phyloP scores from a whole-genome alignment of 2,329 filamentous ascomycete genomes.

The Verticillium alfalfae region DNA sequence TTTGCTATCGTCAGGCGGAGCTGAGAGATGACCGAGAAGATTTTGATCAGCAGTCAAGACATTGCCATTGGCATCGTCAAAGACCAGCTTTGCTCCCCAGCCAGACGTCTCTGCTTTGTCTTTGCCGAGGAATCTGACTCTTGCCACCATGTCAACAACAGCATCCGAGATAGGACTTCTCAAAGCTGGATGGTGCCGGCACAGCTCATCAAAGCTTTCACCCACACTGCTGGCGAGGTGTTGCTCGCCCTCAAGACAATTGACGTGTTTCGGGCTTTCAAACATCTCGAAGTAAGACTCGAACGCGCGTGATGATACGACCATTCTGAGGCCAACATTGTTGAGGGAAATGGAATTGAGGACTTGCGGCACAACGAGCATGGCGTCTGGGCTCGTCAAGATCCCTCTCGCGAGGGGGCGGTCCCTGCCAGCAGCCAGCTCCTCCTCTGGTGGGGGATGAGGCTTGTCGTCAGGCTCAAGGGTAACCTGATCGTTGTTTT shows the following conservation, averaged over 20 bases:
- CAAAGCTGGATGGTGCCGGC: slow-evolving; percentile 83
- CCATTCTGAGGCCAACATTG: slow-evolving; percentile 78
- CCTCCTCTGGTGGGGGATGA: slow-evolving; percentile 48
- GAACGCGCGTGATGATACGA: slow-evolving; percentile 75
- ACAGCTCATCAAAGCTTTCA: slow-evolving; percentile 85
- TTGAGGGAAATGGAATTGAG: slow-evolving; percentile 94
- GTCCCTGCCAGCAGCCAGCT: slow-evolving; percentile 23
- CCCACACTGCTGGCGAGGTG: slow-evolving; percentile 69
- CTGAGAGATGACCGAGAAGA: slow-evolving; percentile 19
- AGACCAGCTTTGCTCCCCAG: slow-evolving; percentile 75
- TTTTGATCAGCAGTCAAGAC: slow-evolving; percentile 49
- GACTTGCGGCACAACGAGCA: slow-evolving; percentile 78
- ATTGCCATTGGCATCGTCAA: slow-evolving; percentile 52
- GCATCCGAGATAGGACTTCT: slow-evolving; percentile 76
- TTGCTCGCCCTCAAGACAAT: slow-evolving; percentile 70
- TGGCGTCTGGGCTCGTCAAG: slow-evolving; percentile 81
- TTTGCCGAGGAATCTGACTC: slow-evolving; percentile 70
- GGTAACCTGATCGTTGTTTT: slow-evolving; percentile 30
- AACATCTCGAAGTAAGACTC: slow-evolving; percentile 95
- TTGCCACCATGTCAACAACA: slow-evolving; percentile 83
- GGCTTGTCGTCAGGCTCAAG: slow-evolving; percentile 33
- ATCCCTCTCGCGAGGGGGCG: slow-evolving; percentile 63
- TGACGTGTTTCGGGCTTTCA: slow-evolving; percentile 83
- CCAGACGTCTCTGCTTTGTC: slow-evolving; percentile 62
- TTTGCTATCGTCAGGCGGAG: slow-evolving; percentile 22